Conservation (phyloP, 768 basidiomycete species). For the Megacollybia marginata region DNA sequence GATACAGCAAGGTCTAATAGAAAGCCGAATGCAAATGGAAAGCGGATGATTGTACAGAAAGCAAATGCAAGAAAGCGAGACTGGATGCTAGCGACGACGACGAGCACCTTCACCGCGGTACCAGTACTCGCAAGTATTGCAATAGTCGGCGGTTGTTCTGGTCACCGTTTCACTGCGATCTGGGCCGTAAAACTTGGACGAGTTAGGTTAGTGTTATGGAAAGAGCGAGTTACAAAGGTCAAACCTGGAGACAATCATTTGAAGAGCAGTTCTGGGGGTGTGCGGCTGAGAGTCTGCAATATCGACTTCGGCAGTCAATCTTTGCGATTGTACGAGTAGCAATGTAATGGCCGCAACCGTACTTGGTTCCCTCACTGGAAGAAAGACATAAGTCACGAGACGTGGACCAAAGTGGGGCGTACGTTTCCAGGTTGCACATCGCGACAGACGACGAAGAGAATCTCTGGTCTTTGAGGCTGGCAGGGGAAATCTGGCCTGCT, state of each 20-base stretch:
- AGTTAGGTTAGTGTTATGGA: background rate
- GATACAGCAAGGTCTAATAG: background rate
- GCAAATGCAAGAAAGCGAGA: conserved; percentile 1
- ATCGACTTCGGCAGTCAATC: conserved; percentile 45
- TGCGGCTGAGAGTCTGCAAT: conserved; percentile 27
- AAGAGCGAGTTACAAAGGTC: conserved; percentile 10
- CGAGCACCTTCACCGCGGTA: conserved; percentile 35
- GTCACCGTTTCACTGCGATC: conserved; percentile 60
- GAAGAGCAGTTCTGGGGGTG: conserved; percentile 32
- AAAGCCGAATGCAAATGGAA: conserved; percentile 4
- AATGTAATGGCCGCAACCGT: conserved; percentile 77
- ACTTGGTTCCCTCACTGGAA: conserved; percentile 63
- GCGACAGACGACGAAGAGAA: conserved; percentile 8
- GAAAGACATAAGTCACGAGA: conserved; percentile 11
- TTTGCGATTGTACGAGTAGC: conserved; percentile 41
- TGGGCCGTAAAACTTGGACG: conserved; percentile 39
- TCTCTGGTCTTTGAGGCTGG: background rate
- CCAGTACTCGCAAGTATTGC: conserved; percentile 53
- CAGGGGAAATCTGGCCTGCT: background rate
- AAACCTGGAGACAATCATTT: conserved; percentile 25
- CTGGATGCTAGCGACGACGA: conserved; percentile 21
- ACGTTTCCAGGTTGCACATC: conserved; percentile 59
- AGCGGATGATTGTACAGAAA: conserved; percentile 5
- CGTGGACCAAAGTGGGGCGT: conserved; percentile 14
- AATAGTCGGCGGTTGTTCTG: conserved; percentile 42